phyloP scores from a whole-genome alignment of 371 early-diverging fungal species.

The Homolaphlyctis polyrhiza region DNA sequence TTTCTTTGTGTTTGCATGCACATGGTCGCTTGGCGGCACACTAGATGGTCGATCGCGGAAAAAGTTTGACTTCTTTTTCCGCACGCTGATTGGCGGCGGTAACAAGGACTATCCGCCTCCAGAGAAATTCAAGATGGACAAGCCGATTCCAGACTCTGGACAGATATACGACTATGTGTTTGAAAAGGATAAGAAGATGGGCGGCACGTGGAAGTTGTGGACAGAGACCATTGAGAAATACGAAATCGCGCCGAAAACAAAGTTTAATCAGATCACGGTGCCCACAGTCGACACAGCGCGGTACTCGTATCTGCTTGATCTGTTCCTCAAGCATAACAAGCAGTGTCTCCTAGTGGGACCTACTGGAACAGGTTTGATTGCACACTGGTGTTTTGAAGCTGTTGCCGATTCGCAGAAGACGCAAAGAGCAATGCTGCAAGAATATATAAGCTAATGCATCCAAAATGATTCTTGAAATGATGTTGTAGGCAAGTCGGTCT shows the following conservation, averaged over 20 bases:
- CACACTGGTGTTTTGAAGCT: constrained; percentile 24
- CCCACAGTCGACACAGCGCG: constrained; percentile 53
- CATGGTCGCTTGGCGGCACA: constrained; percentile 54
- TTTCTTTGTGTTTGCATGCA: constrained; percentile 39
- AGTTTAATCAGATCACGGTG: constrained; percentile 48
- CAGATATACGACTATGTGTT: constrained; percentile 49
- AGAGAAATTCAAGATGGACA: constrained; percentile 35
- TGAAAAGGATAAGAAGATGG: constrained; percentile 46
- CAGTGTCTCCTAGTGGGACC: constrained; percentile 51
- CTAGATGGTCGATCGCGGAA: constrained; percentile 44
- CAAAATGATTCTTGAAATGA: too few species aligned
- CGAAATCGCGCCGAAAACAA: constrained; percentile 43
- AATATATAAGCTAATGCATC: too few species aligned
- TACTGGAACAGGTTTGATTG: constrained; percentile 56
- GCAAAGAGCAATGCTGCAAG: too few species aligned
- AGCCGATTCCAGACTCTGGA: constrained; percentile 42
- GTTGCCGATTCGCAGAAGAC: neutral
- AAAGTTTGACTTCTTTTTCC: constrained; percentile 44
- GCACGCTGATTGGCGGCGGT: constrained; percentile 32
- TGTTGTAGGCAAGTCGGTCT: constrained; percentile 39
- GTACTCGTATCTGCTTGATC: constrained; percentile 42
- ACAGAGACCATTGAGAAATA: constrained; percentile 41
- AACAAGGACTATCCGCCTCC: constrained; percentile 33
- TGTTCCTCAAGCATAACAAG: constrained; percentile 42
- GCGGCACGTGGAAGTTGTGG: constrained; percentile 51